Base-by-base conservation (phyloP, 2,329 filamentous ascomycete genomes). In the Arthrobotrys entomopaga region DNA sequence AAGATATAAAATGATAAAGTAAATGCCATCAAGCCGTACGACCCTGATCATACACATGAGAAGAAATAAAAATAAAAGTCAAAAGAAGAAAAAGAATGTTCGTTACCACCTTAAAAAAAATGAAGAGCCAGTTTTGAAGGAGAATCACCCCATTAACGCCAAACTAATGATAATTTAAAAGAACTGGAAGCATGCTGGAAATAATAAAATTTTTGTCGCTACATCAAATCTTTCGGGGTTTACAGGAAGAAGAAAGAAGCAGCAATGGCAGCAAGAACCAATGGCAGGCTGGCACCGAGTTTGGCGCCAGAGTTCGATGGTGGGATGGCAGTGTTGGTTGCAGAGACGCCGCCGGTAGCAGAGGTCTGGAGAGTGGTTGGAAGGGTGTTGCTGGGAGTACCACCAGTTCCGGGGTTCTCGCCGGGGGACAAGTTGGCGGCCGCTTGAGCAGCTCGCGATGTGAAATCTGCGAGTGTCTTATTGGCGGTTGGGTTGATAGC, bases 401-500 rank as follows among this genome's bases (percentile, higher is more conserved):
- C 69, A 40, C 67, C 67, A 42, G 19, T 65, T 65, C 69, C 69
- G 19, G 56, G 48, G 26, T 43, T 38, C 29, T 49, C 38, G 7
- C 82, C 81, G 4, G 84, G 83, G 57, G 80, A 81, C 50, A 84
- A 78, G 77, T 82, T 84, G 77, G 81, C 80, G 0, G 81, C 69
- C 3, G 82, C 83, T 15, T 77, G 66, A 4, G 79, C 80, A 40
- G 84, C 83, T 58, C 83, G 74, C 13, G 76, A 63, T 20, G 73
- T 76, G 74, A 78, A 81, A 29, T 80, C 16, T 70, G 78, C 57
- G 74, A 79, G 65, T 3, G 76, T 65, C 54, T 60, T 73, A 38
- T 76, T 50, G 19, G 63, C 60, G 6, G 53, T 69, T 63, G 89
- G 87, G 82, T 93, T 93, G 80, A 93, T 88, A 34, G 91, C 90